A percentile compares a stretch with the other conserved stretches of the same genome.
Conservation (phyloP, 1,139 yeast species). For the Saccharomyces hybrid region DNA sequence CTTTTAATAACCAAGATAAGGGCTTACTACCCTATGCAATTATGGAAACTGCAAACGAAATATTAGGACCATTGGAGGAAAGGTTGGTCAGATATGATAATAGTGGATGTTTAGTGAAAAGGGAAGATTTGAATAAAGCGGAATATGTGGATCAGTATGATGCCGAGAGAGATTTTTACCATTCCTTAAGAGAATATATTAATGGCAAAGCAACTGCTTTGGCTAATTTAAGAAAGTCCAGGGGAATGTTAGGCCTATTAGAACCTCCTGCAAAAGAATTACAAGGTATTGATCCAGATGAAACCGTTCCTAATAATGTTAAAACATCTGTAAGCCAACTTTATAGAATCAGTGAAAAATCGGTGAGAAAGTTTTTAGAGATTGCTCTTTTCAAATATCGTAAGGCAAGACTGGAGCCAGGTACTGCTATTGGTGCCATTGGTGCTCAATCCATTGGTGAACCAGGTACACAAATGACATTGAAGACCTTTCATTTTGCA, state of each 20-base stretch:
- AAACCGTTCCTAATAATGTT: slow-evolving; percentile 30
- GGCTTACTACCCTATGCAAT: slow-evolving; percentile 71
- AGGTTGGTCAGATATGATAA: slow-evolving; percentile 63
- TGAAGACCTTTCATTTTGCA: slow-evolving; percentile 98
- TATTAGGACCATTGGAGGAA: slow-evolving; percentile 56
- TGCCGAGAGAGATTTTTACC: slow-evolving; percentile 77
- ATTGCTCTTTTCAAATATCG: slow-evolving; percentile 77
- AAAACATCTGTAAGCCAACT: slow-evolving; percentile 61
- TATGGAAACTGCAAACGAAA: slow-evolving; percentile 43
- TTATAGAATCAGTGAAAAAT: slow-evolving; percentile 54
- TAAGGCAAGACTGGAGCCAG: slow-evolving; percentile 94
- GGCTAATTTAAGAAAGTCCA: slow-evolving; percentile 49
- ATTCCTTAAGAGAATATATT: slow-evolving; percentile 61
- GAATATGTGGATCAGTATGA: slow-evolving; percentile 74
- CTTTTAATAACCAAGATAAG: slow-evolving; percentile 47
- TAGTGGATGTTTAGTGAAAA: slow-evolving; percentile 48
- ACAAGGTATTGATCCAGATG: slow-evolving; percentile 42
- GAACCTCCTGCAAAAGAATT: slow-evolving; percentile 40
- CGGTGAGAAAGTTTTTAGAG: slow-evolving; percentile 61
- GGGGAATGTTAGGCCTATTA: slow-evolving; percentile 40
- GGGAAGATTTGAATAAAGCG: slow-evolving; percentile 38
- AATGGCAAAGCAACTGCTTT: slow-evolving; percentile 48
- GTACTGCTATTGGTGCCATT: slow-evolving; percentile 98
- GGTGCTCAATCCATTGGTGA: slow-evolving; percentile 99
- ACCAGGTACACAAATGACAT: slow-evolving; percentile 98